Evolutionary conservation across 495 filamentous ascomycete genomes (phyloP), one percentile per base, ranked within the genome.

Genomic region (Pyrenopolyporus hunteri): DNA sequence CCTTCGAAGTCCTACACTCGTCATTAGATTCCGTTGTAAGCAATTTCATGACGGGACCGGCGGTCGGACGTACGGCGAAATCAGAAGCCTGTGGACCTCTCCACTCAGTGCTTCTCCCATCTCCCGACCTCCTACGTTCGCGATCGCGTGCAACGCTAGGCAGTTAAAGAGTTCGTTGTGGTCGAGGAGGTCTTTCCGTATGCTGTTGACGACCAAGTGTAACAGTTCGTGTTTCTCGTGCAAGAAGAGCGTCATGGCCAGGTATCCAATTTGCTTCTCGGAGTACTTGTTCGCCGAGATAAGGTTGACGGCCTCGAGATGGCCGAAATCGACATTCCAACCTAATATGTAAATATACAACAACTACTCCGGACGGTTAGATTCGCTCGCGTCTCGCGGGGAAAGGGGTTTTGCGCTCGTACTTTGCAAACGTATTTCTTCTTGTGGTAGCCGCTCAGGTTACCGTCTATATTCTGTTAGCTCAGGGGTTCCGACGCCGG

Each of bases 391-490:
- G 9, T 26, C 33, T 14, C 5, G 47, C 25, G 48, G 39, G 25
- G 29, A 11, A 17, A 13, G 20, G 10, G 37, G 19, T 20, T 22
- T 44, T 2, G 35, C 42, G 6, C n/a, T 49, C 69, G 40, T 78
- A 88, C 86, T 82, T 98, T 98, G 89, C 95, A 99, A 39, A 99
- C 95, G 71, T 99, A 99, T 89, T 99, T 99, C 83, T 99, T 99
- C 83, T 95, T 96, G 76, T 96, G 90, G 68, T 99, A 99, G 45
- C 95, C 95, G 74, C 88, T 96, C 22, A 98, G 78, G 71, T 81
- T 89, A 32, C 92, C 93, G 73, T 93, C 89, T 87, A 82, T 81
- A 66, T 47, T 17, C 9, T 17, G 28, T 53, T 48, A 47, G 69
- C 63, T 16, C 49, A 42, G 43, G 64, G 16, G 66, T 73, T 66